Conservation (phyloP, 495 filamentous ascomycete genomes). For the Amniculicola lignicola region DNA sequence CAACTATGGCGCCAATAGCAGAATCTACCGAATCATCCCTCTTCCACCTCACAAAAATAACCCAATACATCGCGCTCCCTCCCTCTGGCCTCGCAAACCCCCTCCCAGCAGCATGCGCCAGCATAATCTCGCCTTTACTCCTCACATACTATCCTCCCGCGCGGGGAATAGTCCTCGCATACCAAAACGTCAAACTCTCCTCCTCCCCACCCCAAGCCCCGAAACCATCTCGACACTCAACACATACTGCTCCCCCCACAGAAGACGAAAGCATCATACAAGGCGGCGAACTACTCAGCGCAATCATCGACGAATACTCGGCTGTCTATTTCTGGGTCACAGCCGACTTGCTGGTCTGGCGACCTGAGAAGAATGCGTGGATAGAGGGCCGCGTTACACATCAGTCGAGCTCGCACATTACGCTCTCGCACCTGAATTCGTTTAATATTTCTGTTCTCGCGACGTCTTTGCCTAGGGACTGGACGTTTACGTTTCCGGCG, state of each 20-base stretch:
- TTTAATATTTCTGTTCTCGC: conserved; percentile 71
- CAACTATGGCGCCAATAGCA: conserved; percentile 19
- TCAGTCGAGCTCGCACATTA: conserved; percentile 69
- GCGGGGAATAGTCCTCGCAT: conserved; percentile 67
- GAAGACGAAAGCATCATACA: conserved; percentile 22
- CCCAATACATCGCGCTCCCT: conserved; percentile 67
- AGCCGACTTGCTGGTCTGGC: conserved; percentile 68
- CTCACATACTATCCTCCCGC: conserved; percentile 72
- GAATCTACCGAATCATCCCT: conserved; percentile 46
- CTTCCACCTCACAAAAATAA: conserved; percentile 59
- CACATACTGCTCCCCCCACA: neutral
- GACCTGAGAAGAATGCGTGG: conserved; percentile 54
- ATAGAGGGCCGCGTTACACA: conserved; percentile 64
- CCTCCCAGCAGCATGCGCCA: conserved; percentile 63
- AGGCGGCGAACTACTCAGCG: conserved; percentile 50
- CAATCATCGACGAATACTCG: conserved; percentile 64
- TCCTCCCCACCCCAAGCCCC: conserved; percentile 22
- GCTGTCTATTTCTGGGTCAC: conserved; percentile 68
- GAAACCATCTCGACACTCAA: no score
- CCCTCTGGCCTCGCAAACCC: conserved; percentile 63
- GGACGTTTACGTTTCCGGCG: conserved; percentile 57
- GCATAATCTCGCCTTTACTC: conserved; percentile 72
- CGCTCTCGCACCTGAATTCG: conserved; percentile 67
- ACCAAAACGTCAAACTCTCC: conserved; percentile 53
- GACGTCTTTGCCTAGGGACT: conserved; percentile 61